Evolutionary conservation across 192 early-diverging fungal species (phyloP), one percentile per base, ranked within the genome.

Genomic region (Coemansia sp.): DNA sequence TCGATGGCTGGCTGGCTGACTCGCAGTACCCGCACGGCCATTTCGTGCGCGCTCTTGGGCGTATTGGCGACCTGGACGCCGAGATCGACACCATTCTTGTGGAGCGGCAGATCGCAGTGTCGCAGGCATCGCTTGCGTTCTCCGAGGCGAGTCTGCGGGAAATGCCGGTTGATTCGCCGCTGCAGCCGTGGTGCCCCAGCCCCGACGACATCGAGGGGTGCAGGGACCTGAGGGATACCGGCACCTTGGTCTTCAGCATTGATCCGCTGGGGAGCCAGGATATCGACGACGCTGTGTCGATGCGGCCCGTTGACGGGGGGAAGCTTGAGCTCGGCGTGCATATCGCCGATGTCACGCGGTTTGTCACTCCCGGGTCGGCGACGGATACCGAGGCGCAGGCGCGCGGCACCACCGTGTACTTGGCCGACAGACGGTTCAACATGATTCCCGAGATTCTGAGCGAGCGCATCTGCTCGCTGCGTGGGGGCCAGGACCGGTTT

Each of bases 381-480:
- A 87, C 89, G 5, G 91, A 93, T 64, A 43, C 85, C 25, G 91
- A 90, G 75, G 91, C 91, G 13, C 74, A 85, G 59, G 86, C 86
- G 37, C 85, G 91, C 56, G 90, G 88, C 20, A 91, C 91, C 0
- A 93, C 91, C 0, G 88, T 93, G 14, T 93, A 93, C 58, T 66
- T 93, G 57, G 89, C 91, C 7, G 91, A 93, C 80, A 84, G 91
- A 10, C 80, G 91, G 37, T 93, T 93, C 76, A 90, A 93, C 74
- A 93, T 93, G 91, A 66, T 93, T 10, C 91, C 91, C 5, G 85
- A 86, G 44, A 85, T 90, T 0, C 73, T 93, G 12, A 90, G 88
- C 71, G 91, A 93, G 69, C 76, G 81, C 43, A 66, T 90, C 7
- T 93, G 91, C 63, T 93, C 91, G 12, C 70, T 93, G 58, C 86